Percentiles rank a stretch among this genome's conserved stretches.
Conservation (phyloP, 129 eudicot genomes). For the Helianthus annuus region HanXRQr2.0-SUNRISE NC_035445.2:79323717-79324216, state of each 20-base stretch:
- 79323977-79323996: conserved; percentile 24
- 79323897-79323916: conserved; percentile 32
- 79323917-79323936: conserved; percentile 41
- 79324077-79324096: conserved; percentile 21
- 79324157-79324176: not conserved
- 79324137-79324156: conserved; percentile 8
- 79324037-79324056: conserved; percentile 8
- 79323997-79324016: conserved; percentile 23
- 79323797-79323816: too few species aligned
- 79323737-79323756: too few species aligned
- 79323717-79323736: too few species aligned
- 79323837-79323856: not conserved
- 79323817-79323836: not conserved
- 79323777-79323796: too few species aligned
- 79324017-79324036: not conserved
- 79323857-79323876: too few species aligned
- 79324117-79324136: conserved; percentile 41
- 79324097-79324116: conserved; percentile 36
- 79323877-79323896: conserved; percentile 33
- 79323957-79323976: conserved; percentile 37
- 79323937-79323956: conserved; percentile 30
- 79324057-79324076: not conserved
- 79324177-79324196: not conserved
- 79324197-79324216: not conserved
- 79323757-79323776: too few species aligned